Evolutionary conservation across 768 basidiomycete species (phyloP), one percentile per base, ranked within the genome.

Genomic region (Tricholomella constricta): DNA sequence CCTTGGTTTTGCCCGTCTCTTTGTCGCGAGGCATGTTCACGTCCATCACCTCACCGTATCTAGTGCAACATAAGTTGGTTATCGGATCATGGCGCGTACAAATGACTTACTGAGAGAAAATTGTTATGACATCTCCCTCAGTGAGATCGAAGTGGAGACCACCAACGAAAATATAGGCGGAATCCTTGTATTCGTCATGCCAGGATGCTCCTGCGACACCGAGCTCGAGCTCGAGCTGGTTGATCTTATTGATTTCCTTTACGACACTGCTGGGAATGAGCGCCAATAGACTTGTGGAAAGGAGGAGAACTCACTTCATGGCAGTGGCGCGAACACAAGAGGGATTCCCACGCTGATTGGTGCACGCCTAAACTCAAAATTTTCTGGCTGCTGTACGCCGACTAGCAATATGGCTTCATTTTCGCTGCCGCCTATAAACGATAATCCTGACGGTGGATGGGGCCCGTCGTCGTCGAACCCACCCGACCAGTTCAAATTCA

Each of bases 151-250:
- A 83, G 57, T 88, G 79, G 26, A 99, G 79, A 17, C 96, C 95
- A 37, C 97, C 95, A 51, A 92, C 77, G 68, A 94, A 97, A 60
- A 99, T 78, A 71, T 98, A 97, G 14, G 97, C 97, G 41, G 94
- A 97, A 70, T 98, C 95, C 72, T 90, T 95, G 75, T 96, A 98
- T 63, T 98, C 91, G 63, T 98, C 94, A 62, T 98, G 96, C 96
- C 96, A 99, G 43, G 88, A 91, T 42, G 79, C 83, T 58, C 81
- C 84, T 46, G 77, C 75, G 22, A 78, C 66, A 4, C 90, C 92
- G 9, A 94, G 75, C 25, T 90, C 86, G 6, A 98, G 82, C 69
- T 98, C 96, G 8, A 79, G 80, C 62, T 94, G 85, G 64, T 99
- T 99, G 52, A 99, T 97, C 65, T 86, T 84, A 64, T 88, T 87